Evolutionary conservation across 78 protist genomes (phyloP).

Genomic region (Blattamonas nauphoetae): DNA sequence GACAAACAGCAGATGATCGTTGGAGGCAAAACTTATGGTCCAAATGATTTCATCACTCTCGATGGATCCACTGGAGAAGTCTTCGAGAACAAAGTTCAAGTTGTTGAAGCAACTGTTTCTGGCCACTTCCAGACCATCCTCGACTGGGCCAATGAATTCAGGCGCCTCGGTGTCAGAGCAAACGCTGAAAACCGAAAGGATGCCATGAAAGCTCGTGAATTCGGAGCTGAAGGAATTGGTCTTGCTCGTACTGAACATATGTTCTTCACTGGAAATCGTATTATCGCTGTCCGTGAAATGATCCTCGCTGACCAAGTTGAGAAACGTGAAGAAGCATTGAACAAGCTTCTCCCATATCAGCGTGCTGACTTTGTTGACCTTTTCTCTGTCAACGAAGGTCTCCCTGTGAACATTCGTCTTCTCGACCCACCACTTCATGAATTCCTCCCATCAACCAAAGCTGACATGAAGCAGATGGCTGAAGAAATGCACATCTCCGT

Average conservation of each 20-base stretch:
- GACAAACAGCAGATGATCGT: constrained; percentile 13
- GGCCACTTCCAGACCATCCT: constrained; percentile 35
- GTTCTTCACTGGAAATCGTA: constrained; percentile 49
- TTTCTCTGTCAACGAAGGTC: constrained; percentile 44
- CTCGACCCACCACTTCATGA: constrained; percentile 81
- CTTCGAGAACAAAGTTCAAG: constrained; percentile 22
- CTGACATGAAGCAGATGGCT: constrained; percentile 20
- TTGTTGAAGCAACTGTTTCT: constrained; percentile 12
- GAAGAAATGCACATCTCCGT: constrained; percentile 13
- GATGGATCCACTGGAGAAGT: constrained; percentile 63
- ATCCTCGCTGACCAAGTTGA: constrained; percentile 42
- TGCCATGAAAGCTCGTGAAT: constrained; percentile 23
- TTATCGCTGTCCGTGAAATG: constrained; percentile 49
- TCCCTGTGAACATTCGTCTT: constrained; percentile 63
- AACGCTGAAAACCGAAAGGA: constrained; percentile 66
- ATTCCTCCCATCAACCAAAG: constrained; percentile 37
- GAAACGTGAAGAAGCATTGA: constrained; percentile 39
- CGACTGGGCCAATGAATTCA: constrained; percentile 27
- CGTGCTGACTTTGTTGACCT: constrained; percentile 36
- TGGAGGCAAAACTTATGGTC: constrained; percentile 21
- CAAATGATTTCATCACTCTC: constrained; percentile 54
- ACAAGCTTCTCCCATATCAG: constrained; percentile 47
- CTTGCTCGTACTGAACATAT: constrained; percentile 72
- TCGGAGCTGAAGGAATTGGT: constrained; percentile 37
- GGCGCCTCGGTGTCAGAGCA: constrained; percentile 32